Conservation (phyloP, 2,329 filamentous ascomycete genomes). For the Talaromyces sp. region DNA sequence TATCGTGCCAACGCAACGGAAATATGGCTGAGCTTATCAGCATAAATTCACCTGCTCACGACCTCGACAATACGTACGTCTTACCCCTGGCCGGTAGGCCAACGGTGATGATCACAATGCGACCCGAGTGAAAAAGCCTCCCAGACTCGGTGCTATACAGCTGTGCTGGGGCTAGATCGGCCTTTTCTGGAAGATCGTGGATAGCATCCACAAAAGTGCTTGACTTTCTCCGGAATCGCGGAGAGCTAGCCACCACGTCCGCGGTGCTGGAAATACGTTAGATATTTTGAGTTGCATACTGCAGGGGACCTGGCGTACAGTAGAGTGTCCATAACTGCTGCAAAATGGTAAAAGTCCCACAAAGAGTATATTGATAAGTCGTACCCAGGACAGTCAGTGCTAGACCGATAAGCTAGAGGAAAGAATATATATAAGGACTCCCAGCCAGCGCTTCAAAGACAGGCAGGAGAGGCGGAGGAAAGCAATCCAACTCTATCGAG, state of each 20-base stretch:
- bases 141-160: constrained; percentile 98
- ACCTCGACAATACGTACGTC: constrained; percentile 55
- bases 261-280: constrained; percentile 60
- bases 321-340: constrained; percentile 41
- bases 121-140: constrained; percentile 89
- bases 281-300: constrained; percentile 5
- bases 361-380: neutral
- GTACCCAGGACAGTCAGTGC: neutral
- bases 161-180: constrained; percentile 85
- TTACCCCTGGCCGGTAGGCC: constrained; percentile 92
- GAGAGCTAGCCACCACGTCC: constrained; percentile 85
- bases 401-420: neutral
- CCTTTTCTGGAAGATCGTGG: constrained; percentile 80
- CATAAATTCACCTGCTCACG: neutral
- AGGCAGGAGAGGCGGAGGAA: neutral
- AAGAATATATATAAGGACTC: neutral
- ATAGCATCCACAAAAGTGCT: constrained; percentile 97
- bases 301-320: constrained; percentile 30
- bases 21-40: constrained; percentile 60
- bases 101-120: constrained; percentile 96
- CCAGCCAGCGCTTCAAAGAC: neutral
- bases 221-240: constrained; percentile 83
- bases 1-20: constrained; percentile 94
- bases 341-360: neutral
- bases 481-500: neutral